Base-by-base conservation (phyloP, 768 basidiomycete genomes). In the Trametes cingulata region DNA sequence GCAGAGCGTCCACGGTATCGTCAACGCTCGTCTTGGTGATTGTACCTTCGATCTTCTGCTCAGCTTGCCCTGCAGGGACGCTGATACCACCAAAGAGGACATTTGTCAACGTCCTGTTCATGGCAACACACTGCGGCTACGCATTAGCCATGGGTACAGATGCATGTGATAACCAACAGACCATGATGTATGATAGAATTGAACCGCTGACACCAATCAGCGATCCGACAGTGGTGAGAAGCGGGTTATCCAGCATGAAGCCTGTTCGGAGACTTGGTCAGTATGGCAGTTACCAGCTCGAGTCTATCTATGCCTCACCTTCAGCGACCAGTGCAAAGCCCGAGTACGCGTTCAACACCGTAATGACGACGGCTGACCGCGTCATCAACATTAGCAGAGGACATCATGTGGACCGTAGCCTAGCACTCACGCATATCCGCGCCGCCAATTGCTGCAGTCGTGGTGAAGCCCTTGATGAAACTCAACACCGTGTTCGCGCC, bases 141-240 rank as follows among this genome's bases (percentile, higher is more conserved):
- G 24, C n/a, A 41, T 56, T 54, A 61, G 60, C 20, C 24, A 33
- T 33, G n/a, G 5, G n/a, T 22, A 15, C 14, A 15, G 14, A 22
- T 17, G 46, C 39, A 6, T 9, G n/a, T 46, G 20, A 9, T 19
- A n/a, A 33, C 42, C 17, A 20, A 20, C 15, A 13, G 66, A 91
- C 93, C 93, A 94, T 95, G 70, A 95, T 93, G 67, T 95, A 94
- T 12, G 91, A 93, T 49, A 95, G 81, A 69, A 95, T 95, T 14
- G 90, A 92, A 48, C 93, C 93, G 73, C 89, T 91, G 69, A 94
- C 93, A 39, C 92, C 93, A 59, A 95, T 95, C 48, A 95, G 75
- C 20, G 92, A 88, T 15, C 93, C 93, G 36, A 95, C 84, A 0
- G 90, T 90, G 1, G 90, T 91, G 45, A 94, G 75, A 12, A 94